Conservation (phyloP, 768 basidiomycete species). For the Mycena latifolia region DNA sequence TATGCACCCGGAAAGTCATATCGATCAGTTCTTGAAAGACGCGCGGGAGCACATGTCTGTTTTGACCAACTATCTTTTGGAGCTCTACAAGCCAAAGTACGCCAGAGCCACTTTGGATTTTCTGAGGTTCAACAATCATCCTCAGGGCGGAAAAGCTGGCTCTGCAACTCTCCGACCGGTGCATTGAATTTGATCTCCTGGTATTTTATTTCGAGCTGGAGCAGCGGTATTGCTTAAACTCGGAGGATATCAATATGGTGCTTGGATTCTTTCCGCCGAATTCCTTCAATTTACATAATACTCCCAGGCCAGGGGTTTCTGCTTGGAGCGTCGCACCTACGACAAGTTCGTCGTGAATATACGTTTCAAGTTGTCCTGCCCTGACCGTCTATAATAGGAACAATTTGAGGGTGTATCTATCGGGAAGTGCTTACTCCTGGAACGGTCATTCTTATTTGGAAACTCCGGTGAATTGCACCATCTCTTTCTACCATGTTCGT, state of each 20-base stretch:
- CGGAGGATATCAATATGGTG: constrained; percentile 2
- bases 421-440: constrained; percentile 28
- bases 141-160: constrained; percentile 26
- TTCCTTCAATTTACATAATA: neutral
- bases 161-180: constrained; percentile 25
- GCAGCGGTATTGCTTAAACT: constrained; percentile 20
- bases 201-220: constrained; percentile 23
- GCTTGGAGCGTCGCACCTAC: constrained; percentile 9
- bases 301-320: constrained; percentile 15
- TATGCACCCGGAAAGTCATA: constrained; percentile 12
- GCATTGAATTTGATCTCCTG: constrained; percentile 24
- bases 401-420: constrained; percentile 10
- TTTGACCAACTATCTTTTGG: constrained; percentile 15
- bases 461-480: neutral
- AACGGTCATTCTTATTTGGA: constrained; percentile 23
- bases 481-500: constrained; percentile 21
- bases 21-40: constrained; percentile 24
- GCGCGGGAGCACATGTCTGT: constrained; percentile 23
- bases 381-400: neutral
- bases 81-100: constrained; percentile 29
- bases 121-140: neutral
- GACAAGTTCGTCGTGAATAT: constrained; percentile 13
- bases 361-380: too few relatives aligned
- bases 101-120: neutral
- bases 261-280: neutral